Conservation (phyloP, 2,329 filamentous ascomycete species). For the Ophiostoma pallidulum region DNA sequence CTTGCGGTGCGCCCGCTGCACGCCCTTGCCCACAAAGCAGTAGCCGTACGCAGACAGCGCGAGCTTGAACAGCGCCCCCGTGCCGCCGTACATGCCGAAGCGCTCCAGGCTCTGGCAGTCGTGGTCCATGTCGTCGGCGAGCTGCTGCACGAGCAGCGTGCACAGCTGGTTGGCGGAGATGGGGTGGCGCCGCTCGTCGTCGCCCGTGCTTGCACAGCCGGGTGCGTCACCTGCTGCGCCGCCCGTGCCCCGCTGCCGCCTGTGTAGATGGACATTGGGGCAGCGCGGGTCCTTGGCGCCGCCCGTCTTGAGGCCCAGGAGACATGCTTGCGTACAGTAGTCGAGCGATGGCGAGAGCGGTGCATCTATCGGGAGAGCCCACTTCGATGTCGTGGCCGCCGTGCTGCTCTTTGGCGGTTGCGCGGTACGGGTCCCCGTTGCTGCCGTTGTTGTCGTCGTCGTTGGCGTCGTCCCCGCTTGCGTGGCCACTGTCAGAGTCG, state of each 20-base stretch:
- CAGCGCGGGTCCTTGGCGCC: neutral
- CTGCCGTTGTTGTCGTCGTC: too few relatives aligned
- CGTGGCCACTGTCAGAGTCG: too few relatives aligned
- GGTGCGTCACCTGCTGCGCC: too few relatives aligned
- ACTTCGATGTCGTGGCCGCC: neutral
- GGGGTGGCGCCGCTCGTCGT: neutral
- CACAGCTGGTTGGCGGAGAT: neutral
- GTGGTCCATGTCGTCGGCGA: conserved; percentile 8
- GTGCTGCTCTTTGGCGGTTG: too few relatives aligned
- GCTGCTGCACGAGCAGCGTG: conserved; percentile 5
- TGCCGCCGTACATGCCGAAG: conserved; percentile 3
- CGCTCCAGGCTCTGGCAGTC: conserved; percentile 9
- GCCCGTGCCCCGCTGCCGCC: too few relatives aligned
- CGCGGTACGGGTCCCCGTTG: too few relatives aligned
- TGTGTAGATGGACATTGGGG: conserved; percentile 8
- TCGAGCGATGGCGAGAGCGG: neutral
- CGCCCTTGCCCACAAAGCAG: conserved; percentile 16
- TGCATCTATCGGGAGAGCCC: neutral
- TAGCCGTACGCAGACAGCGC: conserved; percentile 15
- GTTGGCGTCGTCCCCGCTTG: too few relatives aligned
- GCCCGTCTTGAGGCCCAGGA: neutral
- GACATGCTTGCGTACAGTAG: conserved; percentile 12
- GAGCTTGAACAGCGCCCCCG: conserved; percentile 15
- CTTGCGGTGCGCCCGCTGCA: conserved; percentile 7
- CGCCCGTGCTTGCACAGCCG: neutral